Percentiles rank a stretch among this genome's conserved stretches.
These are phyloP conservation scores for Boletus bicolor DNA, from an alignment of 768 basidiomycete species.

Conservation along the genomic window DNA sequence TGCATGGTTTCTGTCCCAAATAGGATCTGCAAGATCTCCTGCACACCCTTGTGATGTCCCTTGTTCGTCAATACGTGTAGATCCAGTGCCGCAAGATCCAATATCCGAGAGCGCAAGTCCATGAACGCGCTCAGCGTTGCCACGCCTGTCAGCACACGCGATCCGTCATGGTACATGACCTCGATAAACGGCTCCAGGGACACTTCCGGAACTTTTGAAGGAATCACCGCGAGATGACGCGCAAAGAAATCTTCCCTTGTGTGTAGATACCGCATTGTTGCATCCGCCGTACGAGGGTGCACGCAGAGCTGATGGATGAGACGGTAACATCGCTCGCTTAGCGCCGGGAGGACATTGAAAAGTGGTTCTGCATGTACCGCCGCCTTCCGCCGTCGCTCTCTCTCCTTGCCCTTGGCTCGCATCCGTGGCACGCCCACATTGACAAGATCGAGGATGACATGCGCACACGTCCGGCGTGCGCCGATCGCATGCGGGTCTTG, in stretches of 20 bases:
- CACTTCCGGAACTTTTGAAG: slow-evolving; percentile 56
- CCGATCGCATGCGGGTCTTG: slow-evolving; percentile 78
- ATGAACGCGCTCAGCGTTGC: slow-evolving; percentile 72
- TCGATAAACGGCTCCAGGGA: slow-evolving; percentile 49
- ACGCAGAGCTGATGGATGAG: slow-evolving; percentile 83
- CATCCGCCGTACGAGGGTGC: slow-evolving; percentile 79
- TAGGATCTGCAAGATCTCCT: slow-evolving; percentile 74
- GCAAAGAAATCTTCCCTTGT: slow-evolving; percentile 88
- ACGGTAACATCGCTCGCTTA: slow-evolving; percentile 84
- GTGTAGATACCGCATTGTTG: slow-evolving; percentile 80
- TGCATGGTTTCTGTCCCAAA: slow-evolving; percentile 64
- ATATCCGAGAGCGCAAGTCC: slow-evolving; percentile 76
- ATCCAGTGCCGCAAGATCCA: slow-evolving; percentile 85
- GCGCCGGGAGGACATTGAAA: slow-evolving; percentile 61
- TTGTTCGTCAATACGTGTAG: slow-evolving; percentile 81
- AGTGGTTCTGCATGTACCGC: slow-evolving; percentile 43
- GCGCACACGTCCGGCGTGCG: slow-evolving; percentile 67
- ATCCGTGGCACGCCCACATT: slow-evolving; percentile 67
- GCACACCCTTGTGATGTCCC: slow-evolving; percentile 68
- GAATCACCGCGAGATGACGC: slow-evolving; percentile 76
- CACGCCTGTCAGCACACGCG: slow-evolving; percentile 64
- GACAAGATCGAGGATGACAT: slow-evolving; percentile 76
- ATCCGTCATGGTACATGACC: slow-evolving; percentile 69
- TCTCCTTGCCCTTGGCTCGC: slow-evolving; percentile 42
- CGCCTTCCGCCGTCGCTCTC: slow-evolving; percentile 30